phyloP scores from a whole-genome alignment of 164 flowering plant species.

The Sedum album region DNA sequence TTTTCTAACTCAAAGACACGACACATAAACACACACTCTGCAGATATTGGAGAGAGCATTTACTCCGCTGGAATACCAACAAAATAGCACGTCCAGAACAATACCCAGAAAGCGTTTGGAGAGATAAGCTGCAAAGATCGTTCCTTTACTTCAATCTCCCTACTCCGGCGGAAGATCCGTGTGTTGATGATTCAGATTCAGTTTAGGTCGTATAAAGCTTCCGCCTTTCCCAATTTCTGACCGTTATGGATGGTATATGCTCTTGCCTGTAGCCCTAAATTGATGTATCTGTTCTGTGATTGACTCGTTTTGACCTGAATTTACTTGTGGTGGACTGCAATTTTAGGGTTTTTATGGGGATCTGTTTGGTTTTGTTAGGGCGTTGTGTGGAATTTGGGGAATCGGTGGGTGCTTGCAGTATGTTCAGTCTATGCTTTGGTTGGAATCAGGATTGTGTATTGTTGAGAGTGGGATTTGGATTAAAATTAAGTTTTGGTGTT shows the following conservation, averaged over 20 bases:
- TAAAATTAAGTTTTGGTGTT: not conserved
- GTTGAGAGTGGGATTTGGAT: not conserved
- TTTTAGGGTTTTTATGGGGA: not conserved
- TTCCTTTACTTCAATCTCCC: not conserved
- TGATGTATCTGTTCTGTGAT: not conserved
- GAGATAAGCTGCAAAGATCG: not conserved
- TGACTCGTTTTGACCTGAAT: not conserved
- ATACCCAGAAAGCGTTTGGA: too few species aligned
- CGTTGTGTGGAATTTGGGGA: not conserved
- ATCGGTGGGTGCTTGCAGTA: not conserved
- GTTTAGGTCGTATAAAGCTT: not conserved
- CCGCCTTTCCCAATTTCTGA: constrained; percentile 6
- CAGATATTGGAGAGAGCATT: not conserved
- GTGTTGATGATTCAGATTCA: not conserved
- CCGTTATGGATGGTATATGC: constrained; percentile 3
- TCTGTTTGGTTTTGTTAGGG: not conserved
- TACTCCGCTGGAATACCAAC: too few species aligned
- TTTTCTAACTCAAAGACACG: not conserved
- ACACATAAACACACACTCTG: not conserved
- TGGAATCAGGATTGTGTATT: not conserved
- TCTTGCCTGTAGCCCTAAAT: not conserved
- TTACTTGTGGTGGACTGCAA: not conserved
- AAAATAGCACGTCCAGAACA: too few species aligned
- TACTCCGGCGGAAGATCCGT: not conserved
- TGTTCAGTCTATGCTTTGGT: too few species aligned